phyloP scores from a whole-genome alignment of 352 stramenopile species.

The Blastocystis sp. region DNA sequence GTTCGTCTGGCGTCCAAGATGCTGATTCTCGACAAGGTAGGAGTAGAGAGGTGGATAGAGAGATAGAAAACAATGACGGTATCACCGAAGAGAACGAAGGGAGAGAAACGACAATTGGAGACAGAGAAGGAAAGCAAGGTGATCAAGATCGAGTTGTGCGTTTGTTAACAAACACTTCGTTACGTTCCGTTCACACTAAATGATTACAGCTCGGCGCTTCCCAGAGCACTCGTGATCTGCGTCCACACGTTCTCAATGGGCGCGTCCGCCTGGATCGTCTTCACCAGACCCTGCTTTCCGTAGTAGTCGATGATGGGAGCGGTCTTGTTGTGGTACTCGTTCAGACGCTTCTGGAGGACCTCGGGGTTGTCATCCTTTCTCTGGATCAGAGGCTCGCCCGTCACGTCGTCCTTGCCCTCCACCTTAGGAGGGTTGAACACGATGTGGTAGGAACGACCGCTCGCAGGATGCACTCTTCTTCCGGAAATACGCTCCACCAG shows the following conservation, averaged over 20 bases:
- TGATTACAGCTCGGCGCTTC: conserved; percentile 49
- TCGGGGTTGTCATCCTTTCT: conserved; percentile 87
- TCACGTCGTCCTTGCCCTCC: conserved; percentile 76
- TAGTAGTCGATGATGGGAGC: conserved; percentile 84
- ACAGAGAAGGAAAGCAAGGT: not conserved
- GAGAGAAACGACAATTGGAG: not conserved
- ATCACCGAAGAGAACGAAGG: not conserved
- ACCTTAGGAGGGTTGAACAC: conserved; percentile 89
- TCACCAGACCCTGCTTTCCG: conserved; percentile 38
- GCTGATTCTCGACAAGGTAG: not conserved
- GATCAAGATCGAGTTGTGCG: not conserved
- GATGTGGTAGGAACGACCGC: conserved; percentile 86
- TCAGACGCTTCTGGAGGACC: conserved; percentile 78
- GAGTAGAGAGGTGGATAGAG: not conserved
- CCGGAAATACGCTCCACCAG: conserved; percentile 88
- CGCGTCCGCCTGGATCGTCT: conserved; percentile 56
- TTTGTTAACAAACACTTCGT: conserved; percentile 1
- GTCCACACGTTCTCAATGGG: conserved; percentile 54
- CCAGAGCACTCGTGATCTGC: conserved; percentile 50
- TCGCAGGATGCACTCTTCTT: conserved; percentile 84
- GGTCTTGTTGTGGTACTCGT: conserved; percentile 88
- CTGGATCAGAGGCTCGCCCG: conserved; percentile 87
- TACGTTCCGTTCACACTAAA: conserved; percentile 41
- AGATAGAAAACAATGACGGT: not conserved
- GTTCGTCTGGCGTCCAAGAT: not conserved